Conservation (phyloP, 352 stramenopile species). For the Globisporangium cederbergense region DNA sequence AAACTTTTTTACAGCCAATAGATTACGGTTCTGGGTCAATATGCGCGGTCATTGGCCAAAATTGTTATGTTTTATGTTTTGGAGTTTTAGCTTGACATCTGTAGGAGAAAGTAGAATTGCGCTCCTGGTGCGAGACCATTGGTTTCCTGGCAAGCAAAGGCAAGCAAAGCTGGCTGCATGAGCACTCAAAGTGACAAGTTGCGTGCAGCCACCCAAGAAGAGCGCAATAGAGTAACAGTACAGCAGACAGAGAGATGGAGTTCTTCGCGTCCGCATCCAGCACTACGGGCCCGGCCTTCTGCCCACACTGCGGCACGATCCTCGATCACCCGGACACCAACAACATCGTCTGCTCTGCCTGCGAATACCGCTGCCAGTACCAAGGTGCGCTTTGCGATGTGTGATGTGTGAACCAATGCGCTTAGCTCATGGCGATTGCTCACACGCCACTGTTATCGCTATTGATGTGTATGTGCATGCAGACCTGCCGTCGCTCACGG, state of each 20-base stretch:
- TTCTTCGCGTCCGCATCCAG: slow-evolving; percentile 66
- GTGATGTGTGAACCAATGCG: too few species aligned
- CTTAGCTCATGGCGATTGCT: not conserved
- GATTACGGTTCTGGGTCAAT: not conserved
- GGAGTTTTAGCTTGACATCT: not conserved
- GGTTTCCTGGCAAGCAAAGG: not conserved
- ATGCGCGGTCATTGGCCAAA: not conserved
- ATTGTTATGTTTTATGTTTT: not conserved
- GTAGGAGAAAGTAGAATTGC: not conserved
- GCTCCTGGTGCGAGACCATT: not conserved
- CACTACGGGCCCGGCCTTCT: slow-evolving; percentile 80
- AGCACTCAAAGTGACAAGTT: not conserved
- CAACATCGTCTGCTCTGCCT: slow-evolving; percentile 84
- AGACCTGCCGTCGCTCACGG: slow-evolving; percentile 79
- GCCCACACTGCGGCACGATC: slow-evolving; percentile 85
- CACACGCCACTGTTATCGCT: slow-evolving; percentile 9
- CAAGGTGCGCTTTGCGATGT: slow-evolving; percentile 37
- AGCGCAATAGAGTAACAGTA: not conserved
- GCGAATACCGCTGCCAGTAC: slow-evolving; percentile 83
- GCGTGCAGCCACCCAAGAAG: not conserved
- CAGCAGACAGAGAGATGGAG: slow-evolving; percentile 30
- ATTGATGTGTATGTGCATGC: not conserved
- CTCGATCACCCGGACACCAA: slow-evolving; percentile 85
- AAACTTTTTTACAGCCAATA: not conserved
- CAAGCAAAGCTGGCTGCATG: not conserved